phyloP scores from a whole-genome alignment of 306 rosid species.

The Carpinus fangiana region DNA sequence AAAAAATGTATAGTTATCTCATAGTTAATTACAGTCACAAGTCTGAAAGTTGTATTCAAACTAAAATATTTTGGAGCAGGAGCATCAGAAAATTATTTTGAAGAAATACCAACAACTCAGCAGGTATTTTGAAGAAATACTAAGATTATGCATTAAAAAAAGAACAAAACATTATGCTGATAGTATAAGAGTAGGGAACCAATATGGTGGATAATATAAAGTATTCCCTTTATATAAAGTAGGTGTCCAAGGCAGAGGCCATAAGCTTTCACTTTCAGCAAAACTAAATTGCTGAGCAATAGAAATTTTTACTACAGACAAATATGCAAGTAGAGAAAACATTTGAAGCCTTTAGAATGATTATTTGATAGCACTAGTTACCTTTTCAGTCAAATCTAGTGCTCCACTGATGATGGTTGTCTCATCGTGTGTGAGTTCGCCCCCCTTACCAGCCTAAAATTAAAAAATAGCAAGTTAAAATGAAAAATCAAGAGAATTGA shows the following conservation, averaged over 20 bases:
- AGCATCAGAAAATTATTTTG: neutral
- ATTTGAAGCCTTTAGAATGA: neutral
- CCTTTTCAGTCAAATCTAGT: constrained; percentile 93
- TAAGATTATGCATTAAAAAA: neutral
- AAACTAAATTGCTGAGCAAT: neutral
- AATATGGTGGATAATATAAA: neutral
- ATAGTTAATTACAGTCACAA: constrained; percentile 17
- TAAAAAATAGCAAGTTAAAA: constrained; percentile 14
- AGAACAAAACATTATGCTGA: neutral
- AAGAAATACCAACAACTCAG: constrained; percentile 15
- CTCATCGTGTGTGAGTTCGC: constrained; percentile 95
- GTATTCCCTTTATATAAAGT: neutral
- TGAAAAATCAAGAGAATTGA: constrained; percentile 2
- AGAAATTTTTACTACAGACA: neutral
- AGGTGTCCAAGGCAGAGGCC: neutral
- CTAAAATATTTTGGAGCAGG: constrained; percentile 13
- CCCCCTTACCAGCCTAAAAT: constrained; percentile 92
- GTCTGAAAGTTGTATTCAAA: constrained; percentile 17
- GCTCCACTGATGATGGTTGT: constrained; percentile 97
- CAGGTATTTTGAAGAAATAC: neutral
- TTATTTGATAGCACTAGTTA: constrained; percentile 18
- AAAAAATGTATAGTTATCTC: constrained; percentile 8
- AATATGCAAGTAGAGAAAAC: neutral
- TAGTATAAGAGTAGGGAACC: neutral
- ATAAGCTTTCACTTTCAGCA: neutral